Base-by-base conservation (phyloP, 1,284 basidiomycete genomes). In the Entoloma clypeatum region DNA sequence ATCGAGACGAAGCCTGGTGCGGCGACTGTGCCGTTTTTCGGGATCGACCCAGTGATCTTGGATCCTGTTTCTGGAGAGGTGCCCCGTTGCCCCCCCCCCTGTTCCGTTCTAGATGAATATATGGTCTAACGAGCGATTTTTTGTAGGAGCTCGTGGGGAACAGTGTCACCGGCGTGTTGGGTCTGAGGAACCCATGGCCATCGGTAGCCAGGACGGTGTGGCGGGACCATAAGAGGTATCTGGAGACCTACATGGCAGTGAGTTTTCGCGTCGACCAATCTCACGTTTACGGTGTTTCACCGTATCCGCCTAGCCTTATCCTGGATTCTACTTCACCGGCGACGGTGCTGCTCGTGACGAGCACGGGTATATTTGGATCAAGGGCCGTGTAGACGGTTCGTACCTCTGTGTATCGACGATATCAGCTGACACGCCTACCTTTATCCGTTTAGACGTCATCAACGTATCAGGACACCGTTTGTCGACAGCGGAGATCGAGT, bases 351-450 rank as follows among this genome's bases (percentile, higher is more conserved):
- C 86, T 17, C 79, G 94, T 33, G 96, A 99, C 62, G 81, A 88
- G 57, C 86, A 99, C 57, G 95, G 95, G 5, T 99, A 99, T 69
- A 89, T 92, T 61, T 96, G 92, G 92, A 98, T 99, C 69, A 94
- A 93, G 68, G 95, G 95, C 39, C 86, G 95, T 56, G 84, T 99
- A 30, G 95, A 99, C 65, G 92, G 90, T 85, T 58, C 57, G 84
- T 65, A 41, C 24, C 48, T 45, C 37, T 23, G 18, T 38, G 21
- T 33, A 28, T 23, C 36, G 13, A 13, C 9, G 13, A 7, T 25
- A 23, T n/a, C 18, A n/a, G 35, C 38, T 44, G 31, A 22, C 19
- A 16, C 31, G 13, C 22, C n/a, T 11, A n/a, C n/a, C 26, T 11
- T 38, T 19, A 32, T 39, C 18, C 16, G 29, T 16, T 7, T 52